Conservation (phyloP, 331 rosid species). For the Malus hybrid region DNA sequence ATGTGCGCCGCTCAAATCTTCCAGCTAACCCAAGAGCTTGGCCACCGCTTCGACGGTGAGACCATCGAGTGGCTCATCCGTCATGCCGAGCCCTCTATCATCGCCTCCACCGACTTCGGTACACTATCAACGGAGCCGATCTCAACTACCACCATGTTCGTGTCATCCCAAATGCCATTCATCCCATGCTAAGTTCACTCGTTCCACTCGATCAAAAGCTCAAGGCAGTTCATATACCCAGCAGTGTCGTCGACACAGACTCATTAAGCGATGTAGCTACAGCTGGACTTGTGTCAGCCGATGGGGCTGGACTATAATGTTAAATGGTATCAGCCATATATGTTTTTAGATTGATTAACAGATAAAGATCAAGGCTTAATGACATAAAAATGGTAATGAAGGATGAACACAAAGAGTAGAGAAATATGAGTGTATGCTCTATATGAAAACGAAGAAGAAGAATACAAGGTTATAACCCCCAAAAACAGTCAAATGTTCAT, state of each 20-base stretch:
- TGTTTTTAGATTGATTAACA: too few species aligned
- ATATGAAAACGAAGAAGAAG: too few species aligned
- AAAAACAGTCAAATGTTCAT: too few species aligned
- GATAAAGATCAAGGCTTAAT: too few species aligned
- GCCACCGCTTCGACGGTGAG: slow-evolving; percentile 85
- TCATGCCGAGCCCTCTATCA: slow-evolving; percentile 66
- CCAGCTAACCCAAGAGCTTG: slow-evolving; percentile 76
- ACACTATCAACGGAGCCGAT: slow-evolving; percentile 38
- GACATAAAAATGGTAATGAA: too few species aligned
- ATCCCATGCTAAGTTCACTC: slow-evolving; percentile 26
- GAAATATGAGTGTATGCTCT: too few species aligned
- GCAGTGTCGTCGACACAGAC: not conserved
- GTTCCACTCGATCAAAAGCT: not conserved
- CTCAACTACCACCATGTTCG: slow-evolving; percentile 15
- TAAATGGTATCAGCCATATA: too few species aligned
- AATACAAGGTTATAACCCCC: too few species aligned
- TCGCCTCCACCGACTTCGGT: slow-evolving; percentile 68
- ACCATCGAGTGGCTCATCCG: slow-evolving; percentile 90
- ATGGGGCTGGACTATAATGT: slow-evolving; percentile 24
- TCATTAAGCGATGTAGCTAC: not conserved
- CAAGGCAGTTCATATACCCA: slow-evolving; percentile 18
- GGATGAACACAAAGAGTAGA: too few species aligned
- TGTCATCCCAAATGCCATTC: slow-evolving; percentile 14
- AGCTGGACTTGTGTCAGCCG: slow-evolving; percentile 48
- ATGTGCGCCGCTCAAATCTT: slow-evolving; percentile 75